Conservation (phyloP, 2,329 filamentous ascomycete species). For the Aspergillus clavatus region DNA sequence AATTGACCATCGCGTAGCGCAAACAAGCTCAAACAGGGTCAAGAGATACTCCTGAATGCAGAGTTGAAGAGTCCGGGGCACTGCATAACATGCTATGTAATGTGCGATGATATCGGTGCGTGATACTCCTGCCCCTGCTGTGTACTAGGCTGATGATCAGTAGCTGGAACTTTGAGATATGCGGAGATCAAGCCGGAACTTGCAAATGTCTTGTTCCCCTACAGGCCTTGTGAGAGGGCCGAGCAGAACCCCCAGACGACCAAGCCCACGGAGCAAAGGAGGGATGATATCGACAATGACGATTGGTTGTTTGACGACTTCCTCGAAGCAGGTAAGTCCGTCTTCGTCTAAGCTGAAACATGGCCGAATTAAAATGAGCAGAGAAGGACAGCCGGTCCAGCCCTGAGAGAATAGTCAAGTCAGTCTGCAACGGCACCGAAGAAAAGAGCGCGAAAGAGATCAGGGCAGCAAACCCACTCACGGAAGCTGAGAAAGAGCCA, state of each 20-base stretch:
- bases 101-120: conserved; percentile 77
- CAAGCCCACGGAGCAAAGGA: conserved; percentile 9
- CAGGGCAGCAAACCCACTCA: conserved; percentile 7
- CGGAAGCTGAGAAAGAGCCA: conserved; percentile 33
- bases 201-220: conserved; percentile 42
- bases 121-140: neutral
- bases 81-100: conserved; percentile 62
- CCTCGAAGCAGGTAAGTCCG: conserved; percentile 35
- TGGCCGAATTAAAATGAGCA: neutral
- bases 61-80: conserved; percentile 52
- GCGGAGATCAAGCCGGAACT: conserved; percentile 51
- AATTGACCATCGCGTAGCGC: conserved; percentile 45
- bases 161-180: conserved; percentile 54
- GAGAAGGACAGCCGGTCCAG: conserved; percentile 19
- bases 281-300: conserved; percentile 52
- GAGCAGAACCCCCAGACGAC: conserved; percentile 12
- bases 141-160: conserved; percentile 9
- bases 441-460: neutral
- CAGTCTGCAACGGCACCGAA: neutral
- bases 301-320: conserved; percentile 52
- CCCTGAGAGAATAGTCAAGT: conserved; percentile 6
- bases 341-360: neutral
- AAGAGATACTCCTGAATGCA: conserved; percentile 58
- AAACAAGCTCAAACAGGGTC: conserved; percentile 57
- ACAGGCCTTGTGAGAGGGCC: conserved; percentile 3